Evolutionary conservation across 2,329 filamentous ascomycete species (phyloP).

Genomic region (Hypoxylon sp.): DNA sequence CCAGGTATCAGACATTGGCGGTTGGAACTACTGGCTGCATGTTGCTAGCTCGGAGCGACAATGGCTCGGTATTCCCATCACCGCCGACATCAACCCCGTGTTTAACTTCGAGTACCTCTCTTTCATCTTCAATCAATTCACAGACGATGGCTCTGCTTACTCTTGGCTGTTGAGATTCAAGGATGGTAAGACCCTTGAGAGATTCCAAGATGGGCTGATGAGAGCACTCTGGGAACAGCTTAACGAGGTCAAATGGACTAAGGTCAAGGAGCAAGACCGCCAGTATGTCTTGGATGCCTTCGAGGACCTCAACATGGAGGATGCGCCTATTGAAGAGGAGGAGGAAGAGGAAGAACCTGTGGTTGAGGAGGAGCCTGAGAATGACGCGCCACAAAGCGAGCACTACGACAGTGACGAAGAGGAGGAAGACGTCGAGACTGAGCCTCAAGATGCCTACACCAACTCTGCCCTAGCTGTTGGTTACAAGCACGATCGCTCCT

Average conservation of each 20-base stretch:
- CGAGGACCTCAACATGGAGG: slow-evolving; percentile 92
- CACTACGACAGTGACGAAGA: slow-evolving; percentile 76
- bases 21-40: slow-evolving; percentile 96
- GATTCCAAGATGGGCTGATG: slow-evolving; percentile 93
- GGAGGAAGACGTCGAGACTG: slow-evolving; percentile 75
- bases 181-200: slow-evolving; percentile 80
- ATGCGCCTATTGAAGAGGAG: slow-evolving; percentile 65
- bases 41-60: slow-evolving; percentile 78
- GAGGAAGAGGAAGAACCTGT: slow-evolving; percentile 65
- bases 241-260: slow-evolving; percentile 93
- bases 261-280: slow-evolving; percentile 88
- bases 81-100: slow-evolving; percentile 94
- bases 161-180: slow-evolving; percentile 96
- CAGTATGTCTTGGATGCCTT: slow-evolving; percentile 97
- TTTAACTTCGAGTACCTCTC: slow-evolving; percentile 99
- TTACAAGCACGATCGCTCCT: slow-evolving; percentile 96
- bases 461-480: slow-evolving; percentile 96
- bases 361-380: slow-evolving; percentile 62
- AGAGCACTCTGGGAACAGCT: slow-evolving; percentile 96
- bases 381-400: slow-evolving; percentile 74
- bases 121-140: slow-evolving; percentile 98
- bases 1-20: slow-evolving; percentile 83
- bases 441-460: slow-evolving; percentile 78
- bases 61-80: slow-evolving; percentile 86
- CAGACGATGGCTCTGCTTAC: slow-evolving; percentile 85